A percentile compares a stretch with the other conserved stretches of the same genome.
Evolutionary conservation across 2,329 filamentous ascomycete genomes (phyloP).

Genomic region (Ophiocordyceps polyrhachis-furcata): DNA sequence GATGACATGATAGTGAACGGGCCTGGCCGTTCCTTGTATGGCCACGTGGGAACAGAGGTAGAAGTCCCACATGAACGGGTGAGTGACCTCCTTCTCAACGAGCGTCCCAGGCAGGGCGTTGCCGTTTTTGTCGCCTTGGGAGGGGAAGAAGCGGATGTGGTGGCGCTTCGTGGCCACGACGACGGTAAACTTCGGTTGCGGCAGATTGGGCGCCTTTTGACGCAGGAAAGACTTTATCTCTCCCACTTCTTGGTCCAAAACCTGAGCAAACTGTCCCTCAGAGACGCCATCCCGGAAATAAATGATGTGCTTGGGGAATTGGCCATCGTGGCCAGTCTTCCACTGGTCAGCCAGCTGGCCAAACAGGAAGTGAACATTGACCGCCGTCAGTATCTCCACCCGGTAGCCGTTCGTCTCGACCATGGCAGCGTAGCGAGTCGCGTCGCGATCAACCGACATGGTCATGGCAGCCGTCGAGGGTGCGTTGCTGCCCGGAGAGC

Average conservation of each 20-base stretch:
- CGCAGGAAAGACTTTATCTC: constrained; percentile 46
- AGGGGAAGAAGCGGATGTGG: constrained; percentile 82
- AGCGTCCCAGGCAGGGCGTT: constrained; percentile 78
- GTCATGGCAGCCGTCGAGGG: constrained; percentile 79
- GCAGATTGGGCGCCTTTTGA: constrained; percentile 12
- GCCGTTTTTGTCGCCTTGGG: constrained; percentile 48
- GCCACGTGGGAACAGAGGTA: constrained; percentile 47
- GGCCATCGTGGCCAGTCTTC: constrained; percentile 29
- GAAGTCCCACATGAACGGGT: constrained; percentile 82
- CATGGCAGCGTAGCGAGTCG: constrained; percentile 58
- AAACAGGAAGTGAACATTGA: constrained; percentile 50
- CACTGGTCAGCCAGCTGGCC: constrained; percentile 45
- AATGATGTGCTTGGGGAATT: constrained; percentile 51
- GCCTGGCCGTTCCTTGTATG: constrained; percentile 84
- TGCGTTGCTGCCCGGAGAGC: constrained; percentile 43
- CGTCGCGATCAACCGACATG: constrained; percentile 54
- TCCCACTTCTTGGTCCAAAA: constrained; percentile 59
- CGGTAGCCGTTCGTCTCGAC: constrained; percentile 71
- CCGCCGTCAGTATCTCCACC: constrained; percentile 54
- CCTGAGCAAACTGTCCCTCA: constrained; percentile 66
- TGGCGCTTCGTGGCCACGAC: constrained; percentile 87
- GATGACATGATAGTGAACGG: constrained; percentile 82
- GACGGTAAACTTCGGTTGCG: constrained; percentile 55
- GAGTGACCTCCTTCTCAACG: constrained; percentile 77
- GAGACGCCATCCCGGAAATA: constrained; percentile 90